These are phyloP conservation scores for Camillea tinctor DNA, from an alignment of 2,329 filamentous ascomycete genomes.

Conservation along the genomic window DNA sequence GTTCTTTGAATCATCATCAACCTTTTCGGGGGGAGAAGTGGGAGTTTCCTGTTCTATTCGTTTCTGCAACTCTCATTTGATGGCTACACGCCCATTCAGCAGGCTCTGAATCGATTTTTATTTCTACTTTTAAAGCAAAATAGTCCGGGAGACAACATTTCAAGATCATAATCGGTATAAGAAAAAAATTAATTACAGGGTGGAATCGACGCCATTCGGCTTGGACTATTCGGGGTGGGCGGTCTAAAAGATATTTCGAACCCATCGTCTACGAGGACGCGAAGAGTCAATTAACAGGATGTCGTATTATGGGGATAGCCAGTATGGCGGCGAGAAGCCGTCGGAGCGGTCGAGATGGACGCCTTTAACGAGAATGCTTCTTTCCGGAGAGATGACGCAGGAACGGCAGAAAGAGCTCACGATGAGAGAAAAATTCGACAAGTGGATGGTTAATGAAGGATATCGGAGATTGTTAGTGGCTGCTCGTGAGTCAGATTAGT, in stretches of 20 bases:
- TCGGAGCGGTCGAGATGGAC: constrained; percentile 80
- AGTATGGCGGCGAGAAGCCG: constrained; percentile 41
- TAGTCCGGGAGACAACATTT: constrained; percentile 17
- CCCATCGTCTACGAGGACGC: constrained; percentile 11
- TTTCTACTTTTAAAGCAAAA: constrained; percentile 4
- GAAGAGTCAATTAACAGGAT: constrained; percentile 28
- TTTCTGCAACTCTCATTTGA: constrained; percentile 17
- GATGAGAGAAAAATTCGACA: constrained; percentile 70
- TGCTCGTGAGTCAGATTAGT: constrained; percentile 8
- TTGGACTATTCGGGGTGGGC: constrained; percentile 13
- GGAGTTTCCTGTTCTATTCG: not conserved
- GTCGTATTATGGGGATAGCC: constrained; percentile 35
- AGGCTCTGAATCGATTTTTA: constrained; percentile 52
- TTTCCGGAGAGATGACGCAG: constrained; percentile 78
- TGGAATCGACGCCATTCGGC: constrained; percentile 15
- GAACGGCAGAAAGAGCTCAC: constrained; percentile 68
- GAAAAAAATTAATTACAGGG: constrained; percentile 2
- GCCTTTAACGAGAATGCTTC: constrained; percentile 76
- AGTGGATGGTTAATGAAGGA: constrained; percentile 89
- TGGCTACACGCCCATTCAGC: constrained; percentile 46
- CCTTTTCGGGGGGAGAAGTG: constrained; percentile 5
- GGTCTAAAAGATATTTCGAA: constrained; percentile 9
- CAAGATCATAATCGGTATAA: constrained; percentile 18
- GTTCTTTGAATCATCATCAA: constrained; percentile 15
- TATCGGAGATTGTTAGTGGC: constrained; percentile 71